Percentiles rank a stretch among this genome's conserved stretches.
phyloP scores from a whole-genome alignment of 1,284 basidiomycete genomes.

The Cryptococcus sp. region DNA sequence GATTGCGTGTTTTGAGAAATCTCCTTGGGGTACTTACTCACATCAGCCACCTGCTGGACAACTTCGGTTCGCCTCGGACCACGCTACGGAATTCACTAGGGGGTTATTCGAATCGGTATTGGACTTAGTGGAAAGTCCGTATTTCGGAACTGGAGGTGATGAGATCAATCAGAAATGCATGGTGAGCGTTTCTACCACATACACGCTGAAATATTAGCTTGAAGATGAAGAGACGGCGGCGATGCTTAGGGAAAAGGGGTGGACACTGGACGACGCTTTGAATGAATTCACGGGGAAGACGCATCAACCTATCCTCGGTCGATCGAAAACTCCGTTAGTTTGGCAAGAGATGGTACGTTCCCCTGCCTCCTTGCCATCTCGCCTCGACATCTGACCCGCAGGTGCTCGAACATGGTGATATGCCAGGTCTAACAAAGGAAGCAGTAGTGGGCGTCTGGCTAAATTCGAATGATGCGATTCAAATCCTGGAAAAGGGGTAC shows the following conservation, averaged over 20 bases:
- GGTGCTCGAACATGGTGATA: constrained; percentile 58
- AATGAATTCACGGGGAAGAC: constrained; percentile 58
- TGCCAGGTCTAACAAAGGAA: constrained; percentile 58
- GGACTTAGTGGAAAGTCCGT: constrained; percentile 39
- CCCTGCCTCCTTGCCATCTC: no score
- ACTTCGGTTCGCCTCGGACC: constrained; percentile 60
- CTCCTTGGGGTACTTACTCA: constrained; percentile 63
- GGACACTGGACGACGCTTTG: constrained; percentile 62
- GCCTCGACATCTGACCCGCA: no score
- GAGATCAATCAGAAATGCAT: constrained; percentile 73
- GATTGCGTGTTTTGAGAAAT: constrained; percentile 63
- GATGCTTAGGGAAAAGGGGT: constrained; percentile 52
- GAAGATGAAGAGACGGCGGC: constrained; percentile 59
- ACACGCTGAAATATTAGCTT: constrained; percentile 13
- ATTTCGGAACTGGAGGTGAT: constrained; percentile 77
- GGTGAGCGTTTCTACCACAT: constrained; percentile 20
- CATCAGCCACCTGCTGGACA: constrained; percentile 72
- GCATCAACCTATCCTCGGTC: constrained; percentile 51
- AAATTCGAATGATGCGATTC: constrained; percentile 57
- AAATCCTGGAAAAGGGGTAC: constrained; percentile 60
- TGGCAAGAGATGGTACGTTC: constrained; percentile 59
- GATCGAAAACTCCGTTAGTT: constrained; percentile 60
- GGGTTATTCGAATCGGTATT: constrained; percentile 49
- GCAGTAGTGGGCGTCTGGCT: constrained; percentile 74
- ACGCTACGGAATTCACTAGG: constrained; percentile 52